These are phyloP conservation scores for Chernovozyma aurita DNA, from an alignment of 1,139 yeast genomes.

Conservation along the genomic window DNA sequence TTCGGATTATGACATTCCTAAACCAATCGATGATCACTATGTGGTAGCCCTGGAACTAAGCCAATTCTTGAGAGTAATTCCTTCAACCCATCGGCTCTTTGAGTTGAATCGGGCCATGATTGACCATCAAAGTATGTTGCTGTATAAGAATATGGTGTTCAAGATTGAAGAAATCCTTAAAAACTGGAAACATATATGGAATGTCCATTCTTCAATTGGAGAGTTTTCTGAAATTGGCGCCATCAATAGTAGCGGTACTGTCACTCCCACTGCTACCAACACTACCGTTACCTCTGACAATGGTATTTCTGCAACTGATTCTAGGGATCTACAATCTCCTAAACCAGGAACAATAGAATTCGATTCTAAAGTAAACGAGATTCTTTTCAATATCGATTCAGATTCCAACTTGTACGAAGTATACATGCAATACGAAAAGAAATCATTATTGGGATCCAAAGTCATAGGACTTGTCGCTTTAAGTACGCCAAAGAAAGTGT, in stretches of 20 bases:
- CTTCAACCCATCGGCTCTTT: conserved; percentile 21
- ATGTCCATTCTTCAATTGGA: not conserved
- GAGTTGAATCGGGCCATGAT: conserved; percentile 29
- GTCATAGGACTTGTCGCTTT: conserved; percentile 30
- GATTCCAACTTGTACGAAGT: conserved; percentile 21
- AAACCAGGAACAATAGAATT: not conserved
- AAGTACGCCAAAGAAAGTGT: conserved; percentile 28
- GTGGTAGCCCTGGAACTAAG: conserved; percentile 34
- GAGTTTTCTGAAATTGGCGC: not conserved
- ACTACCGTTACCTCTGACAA: not conserved
- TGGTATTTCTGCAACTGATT: not conserved
- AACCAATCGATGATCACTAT: conserved; percentile 25
- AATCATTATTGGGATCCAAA: conserved; percentile 30
- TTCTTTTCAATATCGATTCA: not conserved
- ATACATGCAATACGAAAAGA: conserved; percentile 28
- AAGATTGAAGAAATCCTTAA: conserved; percentile 23
- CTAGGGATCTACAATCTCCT: not conserved
- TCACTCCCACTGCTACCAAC: not conserved
- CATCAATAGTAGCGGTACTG: not conserved
- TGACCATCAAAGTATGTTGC: conserved; percentile 28
- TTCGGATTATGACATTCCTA: conserved; percentile 21
- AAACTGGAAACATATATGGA: not conserved
- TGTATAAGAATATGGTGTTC: conserved; percentile 23
- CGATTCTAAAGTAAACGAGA: not conserved
- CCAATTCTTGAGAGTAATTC: conserved; percentile 24